Conservation (phyloP, 2,329 filamentous ascomycete species). For the Scolecobasidium constrictum region DNA sequence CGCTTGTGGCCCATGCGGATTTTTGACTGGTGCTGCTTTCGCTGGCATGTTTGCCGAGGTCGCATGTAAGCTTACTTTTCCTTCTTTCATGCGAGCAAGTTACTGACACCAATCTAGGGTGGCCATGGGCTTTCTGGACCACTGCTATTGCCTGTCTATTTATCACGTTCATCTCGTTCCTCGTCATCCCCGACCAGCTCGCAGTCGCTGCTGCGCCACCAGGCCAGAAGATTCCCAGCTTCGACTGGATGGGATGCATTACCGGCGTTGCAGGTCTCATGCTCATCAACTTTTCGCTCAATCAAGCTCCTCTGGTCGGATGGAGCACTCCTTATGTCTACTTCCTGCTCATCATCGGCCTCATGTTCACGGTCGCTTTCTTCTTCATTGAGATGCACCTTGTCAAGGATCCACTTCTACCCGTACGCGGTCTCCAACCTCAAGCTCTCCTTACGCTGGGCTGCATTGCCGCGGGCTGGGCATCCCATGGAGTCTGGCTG, state of each 20-base stretch:
- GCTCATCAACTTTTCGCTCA: slow-evolving; percentile 22
- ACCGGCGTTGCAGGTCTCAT: slow-evolving; percentile 20
- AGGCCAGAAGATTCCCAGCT: slow-evolving; percentile 12
- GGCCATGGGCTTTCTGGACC: slow-evolving; percentile 23
- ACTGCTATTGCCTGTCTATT: slow-evolving; percentile 17
- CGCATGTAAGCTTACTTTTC: slow-evolving; percentile 1
- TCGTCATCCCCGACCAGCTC: slow-evolving; percentile 15
- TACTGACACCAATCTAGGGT: slow-evolving; percentile 13
- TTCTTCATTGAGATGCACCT: slow-evolving; percentile 19
- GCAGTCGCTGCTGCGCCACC: neutral
- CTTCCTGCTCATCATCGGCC: slow-evolving; percentile 18
- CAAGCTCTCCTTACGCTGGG: slow-evolving; percentile 18
- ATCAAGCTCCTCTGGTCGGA: slow-evolving; percentile 21
- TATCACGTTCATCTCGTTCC: slow-evolving; percentile 15
- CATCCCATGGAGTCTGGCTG: slow-evolving; percentile 21
- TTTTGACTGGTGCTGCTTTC: slow-evolving; percentile 7
- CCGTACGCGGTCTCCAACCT: slow-evolving; percentile 16
- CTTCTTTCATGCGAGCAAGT: neutral
- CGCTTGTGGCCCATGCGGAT: slow-evolving; percentile 9
- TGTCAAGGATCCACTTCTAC: slow-evolving; percentile 15
- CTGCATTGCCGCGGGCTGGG: slow-evolving; percentile 20
- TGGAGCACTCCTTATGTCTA: slow-evolving; percentile 20
- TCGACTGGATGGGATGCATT: slow-evolving; percentile 19
- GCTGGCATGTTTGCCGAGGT: slow-evolving; percentile 7
- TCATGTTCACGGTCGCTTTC: slow-evolving; percentile 18